A percentile compares a stretch with the other conserved stretches of the same genome.
These are phyloP conservation scores for Sanghuangporus baumii DNA, from an alignment of 1,284 basidiomycete genomes.

Conservation along the genomic window DNA sequence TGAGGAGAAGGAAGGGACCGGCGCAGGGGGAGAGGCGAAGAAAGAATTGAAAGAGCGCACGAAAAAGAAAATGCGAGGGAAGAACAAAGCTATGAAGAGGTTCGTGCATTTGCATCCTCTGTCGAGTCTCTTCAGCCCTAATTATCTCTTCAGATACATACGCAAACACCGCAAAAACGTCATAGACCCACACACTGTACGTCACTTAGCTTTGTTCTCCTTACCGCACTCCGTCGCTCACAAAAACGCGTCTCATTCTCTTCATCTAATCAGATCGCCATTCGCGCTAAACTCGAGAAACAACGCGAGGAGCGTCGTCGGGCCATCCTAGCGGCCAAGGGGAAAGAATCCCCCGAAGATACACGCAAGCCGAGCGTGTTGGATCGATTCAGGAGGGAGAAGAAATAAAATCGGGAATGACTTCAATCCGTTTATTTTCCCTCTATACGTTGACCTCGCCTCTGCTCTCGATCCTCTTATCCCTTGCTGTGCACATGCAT, in stretches of 20 bases:
- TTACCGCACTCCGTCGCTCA: background rate
- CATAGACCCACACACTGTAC: conserved; percentile 80
- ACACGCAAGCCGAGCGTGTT: conserved; percentile 53
- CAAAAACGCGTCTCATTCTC: background rate
- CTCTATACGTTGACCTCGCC: too few relatives aligned
- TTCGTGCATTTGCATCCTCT: conserved; percentile 26
- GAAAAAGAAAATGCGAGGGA: conserved; percentile 81
- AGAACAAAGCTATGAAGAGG: conserved; percentile 79
- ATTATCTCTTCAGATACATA: conserved; percentile 43
- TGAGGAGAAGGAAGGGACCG: conserved; percentile 14
- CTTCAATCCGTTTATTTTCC: background rate
- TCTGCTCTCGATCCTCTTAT: too few relatives aligned
- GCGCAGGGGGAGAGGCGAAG: conserved; percentile 25
- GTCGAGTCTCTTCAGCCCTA: background rate
- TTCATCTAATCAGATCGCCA: conserved; percentile 44
- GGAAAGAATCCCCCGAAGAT: conserved; percentile 28
- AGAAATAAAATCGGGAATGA: background rate
- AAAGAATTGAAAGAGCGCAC: conserved; percentile 48
- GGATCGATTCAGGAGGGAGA: conserved; percentile 51
- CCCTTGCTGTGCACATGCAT: too few relatives aligned
- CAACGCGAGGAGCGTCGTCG: conserved; percentile 49
- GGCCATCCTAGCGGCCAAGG: conserved; percentile 38
- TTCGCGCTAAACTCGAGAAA: conserved; percentile 63
- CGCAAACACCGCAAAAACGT: conserved; percentile 92
- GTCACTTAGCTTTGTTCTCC: background rate